Evolutionary conservation across 1,284 basidiomycete species (phyloP), one percentile per base, ranked within the genome.

Genomic region (Puccinia hordei): DNA sequence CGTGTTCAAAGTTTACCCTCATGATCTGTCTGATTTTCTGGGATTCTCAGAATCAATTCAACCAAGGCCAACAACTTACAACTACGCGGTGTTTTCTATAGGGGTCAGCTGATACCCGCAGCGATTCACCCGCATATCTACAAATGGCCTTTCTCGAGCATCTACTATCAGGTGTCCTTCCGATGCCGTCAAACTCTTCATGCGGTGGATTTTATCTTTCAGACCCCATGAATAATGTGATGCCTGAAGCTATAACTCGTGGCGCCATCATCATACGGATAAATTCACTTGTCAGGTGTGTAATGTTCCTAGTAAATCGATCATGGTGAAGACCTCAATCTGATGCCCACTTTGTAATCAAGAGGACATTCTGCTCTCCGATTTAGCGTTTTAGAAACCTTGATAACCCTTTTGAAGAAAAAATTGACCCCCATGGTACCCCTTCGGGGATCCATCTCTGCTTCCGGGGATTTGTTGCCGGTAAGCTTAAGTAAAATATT

Each of bases 241-340:
- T 94, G 91, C 93, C 93, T n/a, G 91, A 92, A 82, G 87, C 92
- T 9, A 94, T 93, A 91, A 93, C 93, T n/a, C 90, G 93, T 72
- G 93, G 92, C 19, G 93, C 93, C 0, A 93, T 95, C 83, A 87
- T 93, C 12, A 89, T 95, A 82, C 91, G 93, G 82, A 91, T 93
- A 88, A 95, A 94, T 87, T 93, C 92, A 1, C 89, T 94, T 73
- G 89, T 93, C 76, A 90, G 93, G 81, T 83, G 65, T 74, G 30
- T 61, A 27, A 49, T 15, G 9, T 35, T 27, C 33, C 72, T 38
- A 4, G 19, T 61, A n/a, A 38, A 38, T 2, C 49, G 24, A 49
- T 73, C 30, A 59, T 6, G 13, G 65, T 12, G 53, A 35, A 51
- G 44, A 69, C 10, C 17, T 27, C n/a, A 53, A 27, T 63, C 41